Evolutionary conservation across 345 rosid species (phyloP).

Genomic region (Populus alba): DNA sequence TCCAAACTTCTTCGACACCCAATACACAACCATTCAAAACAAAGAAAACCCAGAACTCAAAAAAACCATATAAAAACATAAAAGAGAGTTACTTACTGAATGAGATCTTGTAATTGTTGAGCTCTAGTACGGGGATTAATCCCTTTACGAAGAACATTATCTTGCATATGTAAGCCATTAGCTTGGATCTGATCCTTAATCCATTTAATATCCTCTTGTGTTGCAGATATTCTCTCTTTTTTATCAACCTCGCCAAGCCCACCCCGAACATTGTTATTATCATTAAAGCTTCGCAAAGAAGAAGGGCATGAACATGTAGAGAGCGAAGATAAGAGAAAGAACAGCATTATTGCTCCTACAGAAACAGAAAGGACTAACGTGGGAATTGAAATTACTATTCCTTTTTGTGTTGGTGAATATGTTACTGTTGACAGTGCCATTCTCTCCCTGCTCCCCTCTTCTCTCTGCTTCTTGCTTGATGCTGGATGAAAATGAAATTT

Average conservation of each 20-base stretch:
- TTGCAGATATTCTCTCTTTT: slow-evolving; percentile 43
- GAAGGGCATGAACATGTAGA: slow-evolving; percentile 62
- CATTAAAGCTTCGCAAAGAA: slow-evolving; percentile 8
- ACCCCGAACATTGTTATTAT: neutral
- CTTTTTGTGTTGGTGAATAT: slow-evolving; percentile 43
- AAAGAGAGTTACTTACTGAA: slow-evolving; percentile 42
- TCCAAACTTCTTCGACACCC: neutral
- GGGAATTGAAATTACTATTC: slow-evolving; percentile 61
- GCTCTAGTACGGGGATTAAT: slow-evolving; percentile 93
- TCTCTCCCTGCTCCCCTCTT: neutral
- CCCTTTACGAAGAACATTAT: slow-evolving; percentile 87
- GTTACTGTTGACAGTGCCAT: slow-evolving; percentile 16
- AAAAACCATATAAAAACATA: neutral
- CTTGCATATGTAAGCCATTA: slow-evolving; percentile 90
- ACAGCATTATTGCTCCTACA: slow-evolving; percentile 54
- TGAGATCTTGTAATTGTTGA: slow-evolving; percentile 84
- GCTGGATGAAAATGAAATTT: neutral
- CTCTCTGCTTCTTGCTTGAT: neutral
- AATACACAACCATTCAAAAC: neutral
- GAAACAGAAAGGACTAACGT: slow-evolving; percentile 62
- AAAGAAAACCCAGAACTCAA: neutral
- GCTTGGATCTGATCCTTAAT: slow-evolving; percentile 73
- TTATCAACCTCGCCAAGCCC: neutral
- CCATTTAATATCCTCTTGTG: slow-evolving; percentile 73
- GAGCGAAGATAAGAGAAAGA: slow-evolving; percentile 74